Evolutionary conservation across 1,139 yeast species (phyloP).

Genomic region (Kluyveromyces sp.): DNA sequence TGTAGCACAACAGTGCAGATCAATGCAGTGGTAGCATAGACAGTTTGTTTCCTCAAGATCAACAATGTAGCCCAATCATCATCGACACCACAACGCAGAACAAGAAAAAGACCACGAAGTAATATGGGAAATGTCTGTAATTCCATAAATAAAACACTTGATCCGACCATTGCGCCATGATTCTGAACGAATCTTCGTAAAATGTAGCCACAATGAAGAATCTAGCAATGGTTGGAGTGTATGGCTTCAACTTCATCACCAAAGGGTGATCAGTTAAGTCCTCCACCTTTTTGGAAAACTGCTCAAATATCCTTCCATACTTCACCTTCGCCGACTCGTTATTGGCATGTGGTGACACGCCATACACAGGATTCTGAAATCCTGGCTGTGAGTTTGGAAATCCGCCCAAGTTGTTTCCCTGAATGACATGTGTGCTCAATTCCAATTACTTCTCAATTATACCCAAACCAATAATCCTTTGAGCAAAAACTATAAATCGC

Average conservation of each 20-base stretch:
- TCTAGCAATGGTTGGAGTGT: conserved; percentile 81
- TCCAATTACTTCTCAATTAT: not conserved
- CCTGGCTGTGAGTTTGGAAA: conserved; percentile 8
- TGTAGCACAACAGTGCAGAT: conserved; percentile 70
- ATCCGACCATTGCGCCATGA: conserved; percentile 82
- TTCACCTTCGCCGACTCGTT: not conserved
- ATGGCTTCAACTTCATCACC: conserved; percentile 45
- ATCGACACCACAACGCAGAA: conserved; percentile 58
- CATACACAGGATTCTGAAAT: conserved; percentile 5
- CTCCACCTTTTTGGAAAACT: conserved; percentile 29
- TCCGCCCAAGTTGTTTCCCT: conserved; percentile 8
- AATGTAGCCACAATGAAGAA: conserved; percentile 91
- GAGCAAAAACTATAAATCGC: too few relatives aligned
- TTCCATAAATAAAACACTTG: conserved; percentile 80
- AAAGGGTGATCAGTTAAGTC: conserved; percentile 34
- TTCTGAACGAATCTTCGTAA: conserved; percentile 82
- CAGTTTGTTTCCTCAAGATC: conserved; percentile 61
- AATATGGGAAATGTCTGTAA: conserved; percentile 72
- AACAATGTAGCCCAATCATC: conserved; percentile 64
- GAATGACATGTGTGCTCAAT: conserved; percentile 8
- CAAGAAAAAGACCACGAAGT: conserved; percentile 68
- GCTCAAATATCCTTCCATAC: conserved; percentile 17
- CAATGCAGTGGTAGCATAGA: conserved; percentile 65
- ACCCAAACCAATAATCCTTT: not conserved
- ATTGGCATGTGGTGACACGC: not conserved